A percentile compares a stretch with the other conserved stretches of the same genome.
phyloP scores from a whole-genome alignment of 257 asterid genomes.

The Oldenlandia corymbosa region DNA sequence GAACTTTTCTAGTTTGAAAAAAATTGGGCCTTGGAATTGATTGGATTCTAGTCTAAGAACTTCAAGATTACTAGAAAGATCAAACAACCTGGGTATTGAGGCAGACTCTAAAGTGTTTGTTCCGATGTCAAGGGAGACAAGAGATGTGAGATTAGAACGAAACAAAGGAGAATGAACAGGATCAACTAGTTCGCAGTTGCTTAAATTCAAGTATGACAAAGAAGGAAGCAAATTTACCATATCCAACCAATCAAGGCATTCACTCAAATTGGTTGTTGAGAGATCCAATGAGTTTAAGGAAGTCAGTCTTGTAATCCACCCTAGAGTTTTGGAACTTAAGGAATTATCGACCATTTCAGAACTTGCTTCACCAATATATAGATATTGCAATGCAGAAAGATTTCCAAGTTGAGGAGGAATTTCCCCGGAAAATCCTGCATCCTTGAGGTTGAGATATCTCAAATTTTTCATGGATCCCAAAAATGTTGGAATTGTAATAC shows the following conservation, averaged over 20 bases:
- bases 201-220: not conserved
- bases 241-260: constrained; percentile 13
- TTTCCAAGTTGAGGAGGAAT: constrained; percentile 27
- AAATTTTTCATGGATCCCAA: constrained; percentile 19
- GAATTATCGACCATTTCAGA: not conserved
- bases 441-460: constrained; percentile 26
- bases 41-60: not conserved
- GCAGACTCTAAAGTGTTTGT: constrained; percentile 3
- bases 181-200: not conserved
- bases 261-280: not conserved
- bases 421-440: constrained; percentile 16
- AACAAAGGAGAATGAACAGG: not conserved
- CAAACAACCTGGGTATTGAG: constrained; percentile 13
- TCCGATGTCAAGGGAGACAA: constrained; percentile 12
- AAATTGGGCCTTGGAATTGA: not conserved
- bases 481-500: constrained; percentile 20
- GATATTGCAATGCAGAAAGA: constrained; percentile 14
- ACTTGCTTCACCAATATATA: not conserved
- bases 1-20: not conserved
- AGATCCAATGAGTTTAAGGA: constrained; percentile 18
- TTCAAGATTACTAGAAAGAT: not conserved
- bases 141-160: constrained; percentile 14
- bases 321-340: constrained; percentile 9
- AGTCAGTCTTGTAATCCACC: constrained; percentile 14
- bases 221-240: constrained; percentile 13